Evolutionary conservation across 2,329 filamentous ascomycete species (phyloP).

Genomic region (Aspergillus cejpii): DNA sequence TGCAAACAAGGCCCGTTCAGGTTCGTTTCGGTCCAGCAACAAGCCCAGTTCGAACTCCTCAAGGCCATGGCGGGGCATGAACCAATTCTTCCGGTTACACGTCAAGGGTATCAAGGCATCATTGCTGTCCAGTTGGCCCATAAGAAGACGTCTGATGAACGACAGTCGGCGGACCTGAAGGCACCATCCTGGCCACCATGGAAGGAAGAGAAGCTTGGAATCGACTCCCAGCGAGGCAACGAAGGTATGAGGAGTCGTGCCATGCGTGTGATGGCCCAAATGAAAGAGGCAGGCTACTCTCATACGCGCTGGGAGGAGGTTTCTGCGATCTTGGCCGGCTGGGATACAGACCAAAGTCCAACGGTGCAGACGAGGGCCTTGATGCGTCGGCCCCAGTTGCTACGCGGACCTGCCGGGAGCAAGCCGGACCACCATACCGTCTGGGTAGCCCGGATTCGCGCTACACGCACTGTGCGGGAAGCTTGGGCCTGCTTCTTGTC

Average conservation of each 20-base stretch:
- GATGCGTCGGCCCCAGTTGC: conserved; percentile 27
- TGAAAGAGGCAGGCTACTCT: conserved; percentile 55
- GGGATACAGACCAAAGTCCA: conserved; percentile 57
- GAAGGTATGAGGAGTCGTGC: conserved; percentile 53
- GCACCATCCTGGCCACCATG: conserved; percentile 59
- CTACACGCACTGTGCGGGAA: conserved; percentile 56
- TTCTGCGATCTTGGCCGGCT: conserved; percentile 52
- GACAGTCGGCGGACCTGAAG: conserved; percentile 54
- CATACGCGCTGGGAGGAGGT: conserved; percentile 47
- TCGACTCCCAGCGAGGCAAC: conserved; percentile 52
- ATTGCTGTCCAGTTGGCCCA: conserved; percentile 52
- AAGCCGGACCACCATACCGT: conserved; percentile 28
- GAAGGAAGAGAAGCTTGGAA: conserved; percentile 56
- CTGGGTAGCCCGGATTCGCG: conserved; percentile 54
- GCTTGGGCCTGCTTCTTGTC: conserved; percentile 60
- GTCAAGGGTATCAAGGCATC: conserved; percentile 52
- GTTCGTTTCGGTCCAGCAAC: conserved; percentile 46
- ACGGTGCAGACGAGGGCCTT: conserved; percentile 54
- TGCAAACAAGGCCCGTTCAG: conserved; percentile 46
- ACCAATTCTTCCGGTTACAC: conserved; percentile 51
- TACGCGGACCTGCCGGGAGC: conserved; percentile 12
- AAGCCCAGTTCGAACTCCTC: conserved; percentile 52
- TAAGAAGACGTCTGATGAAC: conserved; percentile 50
- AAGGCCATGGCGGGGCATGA: conserved; percentile 50
- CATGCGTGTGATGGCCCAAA: conserved; percentile 49